These are phyloP conservation scores for Aspergillus latus DNA, from an alignment of 2,329 filamentous ascomycete species.

Conservation along the genomic window DNA sequence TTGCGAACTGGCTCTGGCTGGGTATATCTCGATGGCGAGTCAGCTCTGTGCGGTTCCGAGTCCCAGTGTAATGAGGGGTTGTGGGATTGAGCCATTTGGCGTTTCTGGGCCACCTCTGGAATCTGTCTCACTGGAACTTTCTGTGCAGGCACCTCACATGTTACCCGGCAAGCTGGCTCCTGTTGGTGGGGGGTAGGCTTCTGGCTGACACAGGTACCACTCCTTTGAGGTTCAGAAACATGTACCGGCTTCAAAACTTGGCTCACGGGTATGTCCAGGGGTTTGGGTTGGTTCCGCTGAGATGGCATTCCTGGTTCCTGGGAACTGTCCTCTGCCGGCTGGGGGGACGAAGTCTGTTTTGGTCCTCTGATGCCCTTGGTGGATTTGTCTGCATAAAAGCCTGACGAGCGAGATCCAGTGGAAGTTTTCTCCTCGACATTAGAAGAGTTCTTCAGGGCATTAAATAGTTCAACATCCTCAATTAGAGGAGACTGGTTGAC, in stretches of 20 bases:
- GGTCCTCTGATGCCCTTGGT: constrained; percentile 26
- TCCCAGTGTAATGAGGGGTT: neutral
- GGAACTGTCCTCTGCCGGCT: constrained; percentile 8
- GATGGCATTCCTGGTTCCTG: constrained; percentile 8
- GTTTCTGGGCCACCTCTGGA: neutral
- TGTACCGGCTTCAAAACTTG: neutral
- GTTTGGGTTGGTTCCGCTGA: neutral
- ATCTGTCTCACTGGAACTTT: constrained; percentile 2
- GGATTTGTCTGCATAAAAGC: constrained; percentile 28
- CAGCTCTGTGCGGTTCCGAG: neutral
- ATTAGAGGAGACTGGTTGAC: constrained; percentile 49
- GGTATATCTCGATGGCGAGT: neutral
- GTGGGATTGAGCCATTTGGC: neutral
- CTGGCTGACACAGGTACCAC: neutral
- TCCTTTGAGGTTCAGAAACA: neutral
- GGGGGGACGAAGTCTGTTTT: constrained; percentile 20
- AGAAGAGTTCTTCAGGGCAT: constrained; percentile 17
- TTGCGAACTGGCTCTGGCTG: constrained; percentile 1
- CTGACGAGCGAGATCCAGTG: constrained; percentile 27
- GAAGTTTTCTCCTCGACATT: constrained; percentile 19
- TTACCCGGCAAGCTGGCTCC: neutral
- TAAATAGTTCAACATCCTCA: constrained; percentile 25
- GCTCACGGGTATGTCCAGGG: constrained; percentile 4
- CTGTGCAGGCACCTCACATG: neutral
- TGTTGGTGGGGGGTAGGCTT: constrained; percentile 3